Conservation (phyloP, 257 asterid genomes). For the Schizonepeta tenuifolia region DNA sequence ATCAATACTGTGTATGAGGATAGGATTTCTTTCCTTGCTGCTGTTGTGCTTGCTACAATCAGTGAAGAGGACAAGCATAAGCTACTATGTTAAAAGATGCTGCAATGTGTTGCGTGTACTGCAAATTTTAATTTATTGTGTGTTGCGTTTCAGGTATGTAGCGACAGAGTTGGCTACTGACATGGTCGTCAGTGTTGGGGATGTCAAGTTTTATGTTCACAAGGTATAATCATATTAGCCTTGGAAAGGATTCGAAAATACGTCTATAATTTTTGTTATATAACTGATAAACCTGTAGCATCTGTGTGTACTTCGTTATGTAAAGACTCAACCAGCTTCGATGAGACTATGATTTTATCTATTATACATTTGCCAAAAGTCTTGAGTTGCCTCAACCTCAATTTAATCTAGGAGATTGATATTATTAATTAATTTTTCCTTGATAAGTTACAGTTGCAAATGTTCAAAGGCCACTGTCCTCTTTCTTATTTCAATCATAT, state of each 20-base stretch:
- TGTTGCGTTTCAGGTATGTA: slow-evolving; percentile 47
- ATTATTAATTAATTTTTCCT: neutral
- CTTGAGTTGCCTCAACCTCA: neutral
- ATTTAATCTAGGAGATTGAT: neutral
- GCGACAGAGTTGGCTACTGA: slow-evolving; percentile 57
- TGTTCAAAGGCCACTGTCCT: neutral
- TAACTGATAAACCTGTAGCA: neutral
- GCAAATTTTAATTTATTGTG: slow-evolving; percentile 18
- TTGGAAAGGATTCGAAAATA: neutral
- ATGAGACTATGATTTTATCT: neutral
- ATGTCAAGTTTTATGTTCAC: slow-evolving; percentile 55
- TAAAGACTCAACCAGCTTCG: neutral
- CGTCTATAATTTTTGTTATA: neutral
- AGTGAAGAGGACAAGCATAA: neutral
- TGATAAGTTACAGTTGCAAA: neutral
- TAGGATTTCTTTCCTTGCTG: neutral
- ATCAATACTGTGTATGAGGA: neutral
- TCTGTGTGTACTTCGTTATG: neutral
- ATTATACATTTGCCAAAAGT: neutral
- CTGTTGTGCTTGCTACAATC: neutral
- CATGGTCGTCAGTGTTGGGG: slow-evolving; percentile 47
- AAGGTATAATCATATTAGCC: slow-evolving; percentile 40
- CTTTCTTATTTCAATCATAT: neutral
- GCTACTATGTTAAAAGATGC: neutral
- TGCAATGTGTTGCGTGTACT: neutral